Evolutionary conservation across 768 basidiomycete genomes (phyloP), one percentile per base, ranked within the genome.

Genomic region (Kwoniella sp.): DNA sequence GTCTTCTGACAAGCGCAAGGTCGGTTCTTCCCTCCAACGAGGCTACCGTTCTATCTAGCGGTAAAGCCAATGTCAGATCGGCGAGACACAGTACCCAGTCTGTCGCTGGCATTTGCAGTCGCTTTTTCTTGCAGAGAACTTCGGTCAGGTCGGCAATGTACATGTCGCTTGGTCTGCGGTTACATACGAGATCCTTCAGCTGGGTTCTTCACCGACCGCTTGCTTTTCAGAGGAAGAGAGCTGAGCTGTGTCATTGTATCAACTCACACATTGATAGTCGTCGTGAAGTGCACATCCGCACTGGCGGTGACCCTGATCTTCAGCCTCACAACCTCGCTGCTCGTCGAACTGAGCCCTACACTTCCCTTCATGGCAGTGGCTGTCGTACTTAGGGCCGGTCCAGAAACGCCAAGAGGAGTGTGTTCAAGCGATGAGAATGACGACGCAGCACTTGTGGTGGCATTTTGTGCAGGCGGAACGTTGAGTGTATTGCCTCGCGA

Each of bases 71-170:
- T 5, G 75, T 75, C 26, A 80, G 59, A 58, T 82, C 81, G 5
- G 78, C 80, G 9, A 82, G 76, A 54, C 79, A 76, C 1, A 82
- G 68, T 0, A 79, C 81, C 82, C 93, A 97, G 41, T 72, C 67
- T 8, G 77, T 69, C 17, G 72, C 67, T 5, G 73, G 71, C 48
- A 66, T 65, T 12, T 66, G 69, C 2, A 82, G 70, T 1, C 74
- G 73, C 63, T 79, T 80, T 71, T 77, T 81, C 56, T 72, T 71
- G 64, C 72, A 75, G 3, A 82, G 59, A 23, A 88, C 83, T 67
- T 96, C 95, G 25, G 96, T 85, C 0, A 92, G 91, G 79, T 98
- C 95, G 72, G 94, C 93, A 87, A 97, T 90, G 79, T 98, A 98
- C 89, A 93, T 96, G 9, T 91, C 92, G 15, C 91, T 88, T 9